Evolutionary conservation across 2,329 filamentous ascomycete genomes (phyloP).

Genomic region (Chlorencoelia australis): DNA sequence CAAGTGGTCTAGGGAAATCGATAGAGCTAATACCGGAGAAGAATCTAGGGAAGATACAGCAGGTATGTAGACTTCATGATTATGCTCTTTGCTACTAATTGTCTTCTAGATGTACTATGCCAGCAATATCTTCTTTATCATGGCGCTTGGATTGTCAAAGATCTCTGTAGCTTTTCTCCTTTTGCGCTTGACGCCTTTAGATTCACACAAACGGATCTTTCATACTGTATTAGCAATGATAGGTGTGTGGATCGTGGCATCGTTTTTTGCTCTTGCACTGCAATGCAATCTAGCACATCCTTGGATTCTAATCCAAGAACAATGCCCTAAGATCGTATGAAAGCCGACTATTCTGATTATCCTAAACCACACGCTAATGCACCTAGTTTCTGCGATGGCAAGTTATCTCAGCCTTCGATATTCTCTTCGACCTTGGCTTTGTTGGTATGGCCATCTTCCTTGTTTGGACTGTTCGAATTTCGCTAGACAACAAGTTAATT

Average conservation of each 20-base stretch:
- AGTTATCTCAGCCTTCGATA: constrained; percentile 31
- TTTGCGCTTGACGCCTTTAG: constrained; percentile 35
- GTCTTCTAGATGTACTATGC: constrained; percentile 27
- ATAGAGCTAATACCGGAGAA: constrained; percentile 9
- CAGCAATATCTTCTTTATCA: constrained; percentile 33
- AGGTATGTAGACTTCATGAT: constrained; percentile 6
- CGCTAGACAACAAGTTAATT: constrained; percentile 28
- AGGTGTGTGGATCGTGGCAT: constrained; percentile 31
- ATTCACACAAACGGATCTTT: constrained; percentile 31
- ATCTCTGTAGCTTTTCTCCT: constrained; percentile 33
- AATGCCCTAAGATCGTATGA: constrained; percentile 19
- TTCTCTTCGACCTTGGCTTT: constrained; percentile 31
- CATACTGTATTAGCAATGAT: constrained; percentile 11
- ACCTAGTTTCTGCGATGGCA: constrained; percentile 31
- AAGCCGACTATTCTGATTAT: not conserved
- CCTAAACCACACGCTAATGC: not conserved
- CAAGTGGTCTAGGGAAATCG: constrained; percentile 10
- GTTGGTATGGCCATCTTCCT: constrained; percentile 30
- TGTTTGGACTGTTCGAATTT: constrained; percentile 31
- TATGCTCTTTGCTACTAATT: not conserved
- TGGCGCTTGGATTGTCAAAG: constrained; percentile 34
- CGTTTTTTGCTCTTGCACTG: constrained; percentile 31
- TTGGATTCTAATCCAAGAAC: constrained; percentile 27
- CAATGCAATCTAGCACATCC: constrained; percentile 32
- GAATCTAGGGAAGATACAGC: constrained; percentile 6